phyloP scores from a whole-genome alignment of 805 yeast genomes.

The Metschnikowia hibisci region DNA sequence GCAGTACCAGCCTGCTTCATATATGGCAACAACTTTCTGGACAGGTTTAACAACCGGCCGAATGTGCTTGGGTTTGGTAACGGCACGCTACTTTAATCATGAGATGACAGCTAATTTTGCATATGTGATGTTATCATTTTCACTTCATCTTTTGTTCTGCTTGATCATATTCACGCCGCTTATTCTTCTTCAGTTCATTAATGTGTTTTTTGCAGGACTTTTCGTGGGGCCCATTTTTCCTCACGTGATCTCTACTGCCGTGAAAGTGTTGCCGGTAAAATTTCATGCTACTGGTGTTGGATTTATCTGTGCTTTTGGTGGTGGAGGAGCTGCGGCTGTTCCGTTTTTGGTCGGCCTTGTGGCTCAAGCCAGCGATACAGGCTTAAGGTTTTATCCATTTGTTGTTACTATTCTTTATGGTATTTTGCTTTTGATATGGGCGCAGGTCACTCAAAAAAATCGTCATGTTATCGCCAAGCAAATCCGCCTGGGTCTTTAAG shows the following conservation, averaged over 20 bases:
- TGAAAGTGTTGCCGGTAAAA: slow-evolving; percentile 57
- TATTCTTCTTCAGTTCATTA: slow-evolving; percentile 26
- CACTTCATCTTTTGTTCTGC: slow-evolving; percentile 27
- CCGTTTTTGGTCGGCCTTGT: slow-evolving; percentile 61
- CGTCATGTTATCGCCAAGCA: not conserved
- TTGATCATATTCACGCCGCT: slow-evolving; percentile 29
- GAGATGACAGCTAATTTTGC: slow-evolving; percentile 45
- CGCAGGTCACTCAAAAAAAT: slow-evolving; percentile 5
- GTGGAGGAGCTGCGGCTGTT: slow-evolving; percentile 74
- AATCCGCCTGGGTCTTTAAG: not conserved
- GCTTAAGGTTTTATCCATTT: slow-evolving; percentile 31
- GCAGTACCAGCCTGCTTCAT: slow-evolving; percentile 38
- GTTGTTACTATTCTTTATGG: slow-evolving; percentile 24
- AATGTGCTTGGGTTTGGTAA: slow-evolving; percentile 47
- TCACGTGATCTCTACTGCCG: slow-evolving; percentile 61
- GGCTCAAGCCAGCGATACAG: slow-evolving; percentile 33
- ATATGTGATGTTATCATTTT: slow-evolving; percentile 32
- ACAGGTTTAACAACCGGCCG: slow-evolving; percentile 48
- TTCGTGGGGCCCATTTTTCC: slow-evolving; percentile 59
- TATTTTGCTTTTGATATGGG: slow-evolving; percentile 27
- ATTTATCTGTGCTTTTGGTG: slow-evolving; percentile 72
- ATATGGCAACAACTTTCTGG: slow-evolving; percentile 52
- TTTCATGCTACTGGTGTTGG: slow-evolving; percentile 68
- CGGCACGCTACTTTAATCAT: slow-evolving; percentile 44
- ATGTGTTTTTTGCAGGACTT: slow-evolving; percentile 42